Evolutionary conservation across 495 filamentous ascomycete species (phyloP), one percentile per base, ranked within the genome.

Genomic region (Letharia lupina): DNA sequence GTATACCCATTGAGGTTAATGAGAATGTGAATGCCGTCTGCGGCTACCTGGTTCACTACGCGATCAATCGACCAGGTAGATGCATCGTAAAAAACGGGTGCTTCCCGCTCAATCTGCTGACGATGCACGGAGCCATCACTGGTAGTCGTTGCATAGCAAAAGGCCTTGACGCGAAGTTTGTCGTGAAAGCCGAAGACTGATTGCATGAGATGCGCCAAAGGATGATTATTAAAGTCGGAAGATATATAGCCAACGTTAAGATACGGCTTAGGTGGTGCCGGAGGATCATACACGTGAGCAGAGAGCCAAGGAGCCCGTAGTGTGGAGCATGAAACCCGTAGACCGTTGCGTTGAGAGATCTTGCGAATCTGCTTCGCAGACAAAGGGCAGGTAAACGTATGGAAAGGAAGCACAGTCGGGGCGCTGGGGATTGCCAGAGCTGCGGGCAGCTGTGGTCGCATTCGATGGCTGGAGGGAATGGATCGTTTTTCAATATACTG

Each of bases 171-270:
- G 28, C 84, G 84, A 40, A 74, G 75, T 1, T 82, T 80, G 69
- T 96, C 77, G 76, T 99, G 94, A 62, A 98, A 77, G 3, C 94
- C 94, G 78, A 99, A 99, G 8, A 98, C 94, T 7, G 94, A 98
- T 75, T 99, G 94, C 94, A 99, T 99, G 68, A 97, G 75, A 77
- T 97, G 92, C 8, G 95, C 94, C 50, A 99, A 81, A 42, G 94
- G 94, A 72, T 99, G 94, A 73, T 99, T 99, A 73, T 99, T 99
- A 77, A 99, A 99, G 74, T 99, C 94, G 0, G 93, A 97, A 3
- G 94, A 98, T 40, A 99, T 87, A 73, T 99, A 99, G 57, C 94
- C 94, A 63, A 99, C 87, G 69, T 89, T 90, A 47, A 99, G 85
- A 67, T 88, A 84, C 0, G 94, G 92, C 40, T 79, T 81, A 15